These are phyloP conservation scores for Neopestalotiopsis sp. DNA, from an alignment of 2,329 filamentous ascomycete species.

Conservation along the genomic window DNA sequence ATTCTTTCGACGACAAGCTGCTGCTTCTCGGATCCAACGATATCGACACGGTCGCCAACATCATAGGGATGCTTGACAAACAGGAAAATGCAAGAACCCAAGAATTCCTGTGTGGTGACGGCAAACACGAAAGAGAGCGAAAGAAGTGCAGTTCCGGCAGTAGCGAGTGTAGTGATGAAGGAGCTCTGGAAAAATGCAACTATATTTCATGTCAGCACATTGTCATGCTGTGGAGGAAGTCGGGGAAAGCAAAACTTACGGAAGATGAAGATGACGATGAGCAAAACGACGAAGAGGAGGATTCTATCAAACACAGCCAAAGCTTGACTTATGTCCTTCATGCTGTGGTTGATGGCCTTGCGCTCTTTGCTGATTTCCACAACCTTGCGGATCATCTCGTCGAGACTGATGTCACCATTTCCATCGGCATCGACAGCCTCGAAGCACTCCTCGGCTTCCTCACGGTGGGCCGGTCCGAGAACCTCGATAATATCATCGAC, in stretches of 20 bases:
- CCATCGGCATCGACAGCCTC: constrained; percentile 79
- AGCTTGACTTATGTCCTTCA: constrained; percentile 97
- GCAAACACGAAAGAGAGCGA: constrained; percentile 98
- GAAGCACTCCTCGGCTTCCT: constrained; percentile 88
- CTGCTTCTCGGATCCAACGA: constrained; percentile 61
- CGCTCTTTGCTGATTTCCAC: constrained; percentile 84
- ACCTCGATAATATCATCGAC: constrained; percentile 87
- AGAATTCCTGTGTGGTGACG: constrained; percentile 88
- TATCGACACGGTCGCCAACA: constrained; percentile 91
- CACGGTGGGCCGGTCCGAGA: constrained; percentile 74
- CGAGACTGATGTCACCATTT: constrained; percentile 93
- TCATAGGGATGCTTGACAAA: constrained; percentile 99
- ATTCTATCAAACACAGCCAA: constrained; percentile 90
- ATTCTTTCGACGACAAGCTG: constrained; percentile 90
- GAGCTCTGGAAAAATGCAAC: constrained; percentile 88
- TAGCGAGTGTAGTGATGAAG: constrained; percentile 85
- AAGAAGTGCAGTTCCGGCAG: constrained; percentile 88
- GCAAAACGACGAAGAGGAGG: constrained; percentile 78
- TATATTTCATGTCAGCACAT: constrained; percentile 34
- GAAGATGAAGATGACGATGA: constrained; percentile 85
- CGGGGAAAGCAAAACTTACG: constrained; percentile 51
- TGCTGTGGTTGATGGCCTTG: constrained; percentile 87
- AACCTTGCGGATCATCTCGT: constrained; percentile 92
- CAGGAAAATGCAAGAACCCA: constrained; percentile 98
- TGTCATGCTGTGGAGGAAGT: too few species aligned